Conservation (phyloP, 352 stramenopile species). For the Aphanomyces cochlioides region DNA sequence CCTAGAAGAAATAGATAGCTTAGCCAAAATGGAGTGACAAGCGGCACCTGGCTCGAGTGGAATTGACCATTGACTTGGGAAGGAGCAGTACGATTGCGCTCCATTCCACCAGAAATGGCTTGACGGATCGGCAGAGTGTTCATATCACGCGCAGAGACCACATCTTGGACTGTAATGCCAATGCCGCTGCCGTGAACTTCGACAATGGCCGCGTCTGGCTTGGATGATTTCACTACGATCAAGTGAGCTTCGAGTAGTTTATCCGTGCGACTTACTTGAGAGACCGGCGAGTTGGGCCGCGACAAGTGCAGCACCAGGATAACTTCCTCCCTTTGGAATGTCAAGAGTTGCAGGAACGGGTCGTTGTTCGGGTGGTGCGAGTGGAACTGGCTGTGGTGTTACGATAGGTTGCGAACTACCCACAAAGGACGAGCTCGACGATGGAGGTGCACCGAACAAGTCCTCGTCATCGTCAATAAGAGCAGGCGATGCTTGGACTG, state of each 20-base stretch:
- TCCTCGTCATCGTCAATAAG: slow-evolving; percentile 46
- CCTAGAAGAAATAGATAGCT: slow-evolving; percentile 9
- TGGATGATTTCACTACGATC: slow-evolving; percentile 11
- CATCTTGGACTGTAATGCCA: slow-evolving; percentile 52
- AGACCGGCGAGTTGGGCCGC: slow-evolving; percentile 16
- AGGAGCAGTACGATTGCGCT: slow-evolving; percentile 54
- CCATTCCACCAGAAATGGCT: slow-evolving; percentile 64
- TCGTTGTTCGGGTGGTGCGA: not conserved
- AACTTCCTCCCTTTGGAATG: slow-evolving; percentile 4
- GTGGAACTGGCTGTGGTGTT: slow-evolving; percentile 16
- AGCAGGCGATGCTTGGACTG: too few relatives aligned
- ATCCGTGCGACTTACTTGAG: not conserved
- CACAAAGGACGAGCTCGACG: not conserved
- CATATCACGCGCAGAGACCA: slow-evolving; percentile 62
- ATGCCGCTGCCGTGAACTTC: slow-evolving; percentile 63
- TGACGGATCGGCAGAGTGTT: slow-evolving; percentile 66
- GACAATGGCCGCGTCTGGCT: slow-evolving; percentile 11
- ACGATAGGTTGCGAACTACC: slow-evolving; percentile 12
- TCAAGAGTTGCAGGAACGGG: slow-evolving; percentile 15
- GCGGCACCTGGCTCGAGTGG: slow-evolving; percentile 51
- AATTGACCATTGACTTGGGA: slow-evolving; percentile 59
- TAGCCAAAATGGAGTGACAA: not conserved
- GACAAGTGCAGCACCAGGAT: slow-evolving; percentile 9
- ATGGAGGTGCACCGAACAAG: slow-evolving; percentile 53
- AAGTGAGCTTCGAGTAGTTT: too few relatives aligned